Base-by-base conservation (phyloP, 768 basidiomycete genomes). In the Russula griseocarnosa region DNA sequence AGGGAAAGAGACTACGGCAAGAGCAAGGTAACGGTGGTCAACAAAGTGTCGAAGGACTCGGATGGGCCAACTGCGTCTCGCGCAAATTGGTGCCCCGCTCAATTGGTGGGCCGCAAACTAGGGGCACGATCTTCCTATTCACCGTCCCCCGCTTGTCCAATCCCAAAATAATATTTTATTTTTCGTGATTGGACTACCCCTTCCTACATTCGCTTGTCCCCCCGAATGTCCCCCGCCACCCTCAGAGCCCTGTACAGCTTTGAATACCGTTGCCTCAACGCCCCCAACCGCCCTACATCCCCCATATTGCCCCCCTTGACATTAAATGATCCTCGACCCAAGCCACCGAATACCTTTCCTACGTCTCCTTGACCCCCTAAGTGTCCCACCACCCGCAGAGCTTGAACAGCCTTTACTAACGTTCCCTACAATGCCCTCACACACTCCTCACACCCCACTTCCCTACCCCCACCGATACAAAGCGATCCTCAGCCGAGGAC, bases 1-100 rank as follows among this genome's bases (percentile, higher is more conserved):
- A 61, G 34, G 55, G 38, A 40, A 49, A 44, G 24, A n/a, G 55
- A 52, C 24, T 16, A 54, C 32, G 55, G 34, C 60, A 50, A 52
- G n/a, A 30, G 42, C 55, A 42, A 57, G 16, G 59, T 22, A 32
- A 34, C 52, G 22, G 59, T 18, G 54, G 14, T 30, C 44, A 34
- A 63, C 44, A 49, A 36, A 42, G 13, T 14, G 47, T 28, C 47
- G 38, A 47, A n/a, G n/a, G n/a, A n/a, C n/a, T n/a, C n/a, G 44
- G 36, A 56, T 30, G n/a, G 3, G 52, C 16, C 13, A 5, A 34
- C 42, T 16, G 9, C 30, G 30, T 5, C n/a, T 28, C 8, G n/a
- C 11, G 9, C 53, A 20, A 34, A 34, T 55, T 47, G 32, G 34
- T 22, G 34, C 53, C 44, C 54, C 34, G 36, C 54, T 55, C 34